Evolutionary conservation across 1,284 basidiomycete species (phyloP), one percentile per base, ranked within the genome.

Genomic region (Cryptococcus sp.): DNA sequence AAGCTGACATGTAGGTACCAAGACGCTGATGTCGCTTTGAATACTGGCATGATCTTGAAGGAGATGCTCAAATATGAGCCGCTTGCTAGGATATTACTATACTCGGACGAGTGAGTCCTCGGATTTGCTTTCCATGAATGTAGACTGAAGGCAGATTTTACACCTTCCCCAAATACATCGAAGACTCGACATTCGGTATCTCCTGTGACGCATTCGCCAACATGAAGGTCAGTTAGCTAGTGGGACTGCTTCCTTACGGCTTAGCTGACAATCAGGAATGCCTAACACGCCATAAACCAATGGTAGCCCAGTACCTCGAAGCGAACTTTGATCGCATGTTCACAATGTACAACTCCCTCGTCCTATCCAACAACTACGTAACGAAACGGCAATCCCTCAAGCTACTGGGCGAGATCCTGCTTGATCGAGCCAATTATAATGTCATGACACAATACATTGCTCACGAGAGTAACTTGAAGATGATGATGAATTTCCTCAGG

Each of bases 321-420:
- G 86, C 86, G 78, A 90, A 98, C 73, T 99, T 98, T 69, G 94
- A 98, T 63, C 81, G 87, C 55, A 98, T 98, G 81, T 98, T 99
- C 79, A 81, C 83, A 39, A 91, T 91, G 58, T 98, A 94, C 78
- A 90, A 89, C 23, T 86, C 85, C 16, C 85, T 99, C 55, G 87
- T 98, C 61, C 81, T 90, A 45, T 97, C 92, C 19, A 83, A 81
- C 64, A 98, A 98, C 79, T 98, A 98, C 71, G 96, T 99, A 53
- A 98, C 96, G n/a, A 98, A 98, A 76, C 88, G 96, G 2, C 94
- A 99, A 73, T 97, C 93, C 0, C 84, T 99, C 67, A 99, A 99
- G 76, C 83, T 98, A 1, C 83, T 99, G 1, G 94, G 96, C 62
- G 96, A 98, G 77, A 97, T 98, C 74, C 79, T 98, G 1, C 85